phyloP scores from a whole-genome alignment of 2,329 filamentous ascomycete species.

The Nannizziopsis arthrosporioides region DNA sequence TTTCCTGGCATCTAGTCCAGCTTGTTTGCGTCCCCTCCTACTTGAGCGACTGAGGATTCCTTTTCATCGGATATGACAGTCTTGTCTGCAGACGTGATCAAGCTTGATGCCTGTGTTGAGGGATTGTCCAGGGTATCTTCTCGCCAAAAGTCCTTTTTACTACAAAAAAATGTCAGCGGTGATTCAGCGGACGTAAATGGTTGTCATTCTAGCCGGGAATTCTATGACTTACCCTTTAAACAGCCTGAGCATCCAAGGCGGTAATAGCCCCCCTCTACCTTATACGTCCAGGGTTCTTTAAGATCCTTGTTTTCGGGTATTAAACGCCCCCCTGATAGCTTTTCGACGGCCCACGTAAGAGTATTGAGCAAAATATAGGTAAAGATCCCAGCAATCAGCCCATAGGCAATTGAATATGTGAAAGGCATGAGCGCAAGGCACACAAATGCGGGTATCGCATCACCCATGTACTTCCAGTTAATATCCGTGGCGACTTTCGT shows the following conservation, averaged over 20 bases:
- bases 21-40: too few species aligned
- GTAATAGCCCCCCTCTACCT: conserved; percentile 63
- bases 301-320: conserved; percentile 62
- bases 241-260: conserved; percentile 59
- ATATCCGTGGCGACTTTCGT: conserved; percentile 64
- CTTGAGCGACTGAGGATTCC: background rate
- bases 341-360: conserved; percentile 56
- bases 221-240: conserved; percentile 36
- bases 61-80: conserved; percentile 4
- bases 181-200: background rate
- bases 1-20: too few species aligned
- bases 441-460: conserved; percentile 72
- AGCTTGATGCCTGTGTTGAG: background rate
- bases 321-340: conserved; percentile 55
- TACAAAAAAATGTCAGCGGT: conserved; percentile 7
- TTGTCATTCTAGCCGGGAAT: background rate
- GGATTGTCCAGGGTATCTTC: conserved; percentile 22
- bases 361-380: conserved; percentile 67
- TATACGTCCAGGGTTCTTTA: conserved; percentile 72
- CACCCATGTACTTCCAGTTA: conserved; percentile 79
- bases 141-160: conserved; percentile 62
- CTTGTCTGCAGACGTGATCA: background rate
- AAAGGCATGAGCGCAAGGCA: conserved; percentile 81
- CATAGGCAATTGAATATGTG: conserved; percentile 79
- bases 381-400: conserved; percentile 68